Conservation (phyloP, 345 rosid species). For the Schrenkiella parvula region DNA sequence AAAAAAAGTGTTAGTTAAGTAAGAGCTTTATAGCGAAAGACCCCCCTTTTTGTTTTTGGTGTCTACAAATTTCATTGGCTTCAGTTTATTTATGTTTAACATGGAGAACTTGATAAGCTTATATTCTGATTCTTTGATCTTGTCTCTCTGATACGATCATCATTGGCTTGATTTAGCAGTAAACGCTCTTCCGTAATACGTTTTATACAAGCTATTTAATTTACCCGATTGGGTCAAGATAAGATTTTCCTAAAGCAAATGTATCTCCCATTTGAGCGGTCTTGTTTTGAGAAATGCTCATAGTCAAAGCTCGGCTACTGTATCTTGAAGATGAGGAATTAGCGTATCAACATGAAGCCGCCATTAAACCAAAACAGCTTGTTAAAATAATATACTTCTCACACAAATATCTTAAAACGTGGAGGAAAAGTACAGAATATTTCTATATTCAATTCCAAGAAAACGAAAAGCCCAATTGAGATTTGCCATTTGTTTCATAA, state of each 20-base stretch:
- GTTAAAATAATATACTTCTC: not conserved
- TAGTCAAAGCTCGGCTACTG: too few relatives aligned
- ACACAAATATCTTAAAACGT: not conserved
- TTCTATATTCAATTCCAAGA: not conserved
- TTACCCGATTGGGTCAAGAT: not conserved
- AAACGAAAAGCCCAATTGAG: conserved; percentile 1
- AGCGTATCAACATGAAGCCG: too few relatives aligned
- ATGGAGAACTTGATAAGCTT: conserved; percentile 6
- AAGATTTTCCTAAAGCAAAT: not conserved
- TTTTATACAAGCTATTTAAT: not conserved
- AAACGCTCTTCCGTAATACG: not conserved
- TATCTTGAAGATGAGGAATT: not conserved
- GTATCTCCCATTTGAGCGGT: not conserved
- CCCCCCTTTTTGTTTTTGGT: conserved; percentile 1
- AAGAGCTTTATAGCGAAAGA: conserved; percentile 11
- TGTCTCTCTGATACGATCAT: not conserved
- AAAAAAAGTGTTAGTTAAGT: conserved; percentile 20
- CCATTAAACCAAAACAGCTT: not conserved
- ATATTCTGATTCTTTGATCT: not conserved
- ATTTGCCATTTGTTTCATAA: conserved; percentile 16
- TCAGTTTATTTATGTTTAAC: conserved; percentile 5
- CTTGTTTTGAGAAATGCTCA: too few relatives aligned
- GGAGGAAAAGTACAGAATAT: conserved; percentile 13
- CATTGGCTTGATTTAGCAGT: not conserved
- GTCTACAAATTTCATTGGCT: conserved; percentile 5